Evolutionary conservation across 2,329 filamentous ascomycete genomes (phyloP), one percentile per base, ranked within the genome.

Genomic region (Tolypocladium pustulatum): DNA sequence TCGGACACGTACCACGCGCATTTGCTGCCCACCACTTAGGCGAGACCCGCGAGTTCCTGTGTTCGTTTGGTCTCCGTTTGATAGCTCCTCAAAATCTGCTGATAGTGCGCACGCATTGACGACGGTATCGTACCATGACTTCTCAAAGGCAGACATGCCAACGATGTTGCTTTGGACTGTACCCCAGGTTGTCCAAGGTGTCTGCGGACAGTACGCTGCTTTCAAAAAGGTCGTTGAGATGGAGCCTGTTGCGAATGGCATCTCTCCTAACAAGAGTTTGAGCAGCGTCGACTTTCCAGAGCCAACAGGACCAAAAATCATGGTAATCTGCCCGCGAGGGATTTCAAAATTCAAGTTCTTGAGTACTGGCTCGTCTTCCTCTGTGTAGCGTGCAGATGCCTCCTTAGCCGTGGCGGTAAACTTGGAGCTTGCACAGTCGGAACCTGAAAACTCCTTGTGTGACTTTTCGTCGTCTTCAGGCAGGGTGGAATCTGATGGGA

Each of bases 21-120:
- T 63, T 37, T 67, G 65, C 60, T 68, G 67, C 6, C 67, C 67
- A 30, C 67, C 67, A 51, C 66, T 68, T 0, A 69, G 61, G 9
- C 61, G 61, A 17, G 63, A 64, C 6, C 67, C 67, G 2, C 61
- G 61, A 15, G 62, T 63, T 4, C 67, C 67, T 8, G 63, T 61
- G 34, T 58, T 58, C 1, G 63, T 65, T 20, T 61, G 58, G 37
- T 69, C 66, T 10, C 67, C 65, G n/a, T 63, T 54, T 13, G 63
- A 57, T 2, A 68, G 49, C 13, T 61, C 57, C 7, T 61, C 55
- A 15, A 68, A 61, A 37, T 67, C 67, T 2, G 55, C 56, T 0
- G 54, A 43, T 0, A 68, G 55, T 3, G 61, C 61, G 27, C 66
- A 68, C 0, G 65, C 62, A 13, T 56, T 34, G 0, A 66, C 46